Evolutionary conservation across 495 filamentous ascomycete genomes (phyloP), one percentile per base, ranked within the genome.

Genomic region (Copromyces sp.): DNA sequence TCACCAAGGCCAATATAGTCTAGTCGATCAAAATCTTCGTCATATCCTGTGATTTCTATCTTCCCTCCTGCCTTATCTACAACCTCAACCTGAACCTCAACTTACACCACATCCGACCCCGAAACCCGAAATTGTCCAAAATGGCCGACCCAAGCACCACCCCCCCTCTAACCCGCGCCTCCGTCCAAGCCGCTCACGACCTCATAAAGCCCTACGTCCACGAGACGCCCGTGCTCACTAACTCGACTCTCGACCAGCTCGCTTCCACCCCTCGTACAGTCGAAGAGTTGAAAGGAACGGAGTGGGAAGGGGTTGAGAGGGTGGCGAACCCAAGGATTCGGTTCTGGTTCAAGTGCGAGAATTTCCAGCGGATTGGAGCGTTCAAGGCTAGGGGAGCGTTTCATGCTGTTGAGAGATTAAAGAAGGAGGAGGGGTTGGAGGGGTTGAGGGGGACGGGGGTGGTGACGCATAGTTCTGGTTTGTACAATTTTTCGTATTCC

Each of bases 271-370:
- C 92, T 6, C 90, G 90, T 75, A 76, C 83, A 4, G 73, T 82
- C 3, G 83, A 85, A 5, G 82, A 85, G 1, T 82, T 91, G 0
- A 73, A 77, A n/a, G 87, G 84, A 24, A 90, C 90, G 2, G 79
- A 80, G 74, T 90, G 85, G 80, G 53, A 61, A 3, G 2, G 2
- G 14, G 88, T 87, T 75, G 88, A 84, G 59, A 74, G 76, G 11
- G 87, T 92, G 2, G 89, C 89, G 12, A 81, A 76, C 11, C 93
- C 94, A 1, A 87, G 82, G 38, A 85, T 97, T 42, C 86, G 88
- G 8, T 86, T 99, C 74, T 94, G 91, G 82, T 97, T 99, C 87
- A 99, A 99, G 83, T 97, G 94, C 82, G 95, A 99, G 84, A 97
- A 98, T 82, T 86, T 90, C 42, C 95, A 98, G 83, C 90, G 89